Evolutionary conservation across 2,329 filamentous ascomycete genomes (phyloP).

Genomic region (Coniochaeta sp.): DNA sequence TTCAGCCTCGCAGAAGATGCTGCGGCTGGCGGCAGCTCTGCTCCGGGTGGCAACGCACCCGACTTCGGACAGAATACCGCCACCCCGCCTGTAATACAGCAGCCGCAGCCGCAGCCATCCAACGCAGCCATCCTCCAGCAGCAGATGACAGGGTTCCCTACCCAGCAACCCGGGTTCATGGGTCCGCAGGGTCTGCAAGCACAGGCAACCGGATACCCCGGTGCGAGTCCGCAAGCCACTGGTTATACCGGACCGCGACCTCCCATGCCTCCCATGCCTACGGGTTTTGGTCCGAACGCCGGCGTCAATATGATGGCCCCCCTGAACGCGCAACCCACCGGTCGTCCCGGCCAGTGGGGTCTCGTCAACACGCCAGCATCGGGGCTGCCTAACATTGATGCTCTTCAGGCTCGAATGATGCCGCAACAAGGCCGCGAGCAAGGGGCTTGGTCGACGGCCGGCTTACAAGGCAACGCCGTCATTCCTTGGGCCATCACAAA

Average conservation of each 20-base stretch:
- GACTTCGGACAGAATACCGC: constrained; percentile 53
- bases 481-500: constrained; percentile 99
- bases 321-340: constrained; percentile 90
- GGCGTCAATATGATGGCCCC: constrained; percentile 48
- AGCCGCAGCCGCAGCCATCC: constrained; percentile 67
- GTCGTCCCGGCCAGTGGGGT: constrained; percentile 93
- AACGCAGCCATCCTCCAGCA: constrained; percentile 58
- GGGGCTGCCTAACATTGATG: constrained; percentile 89
- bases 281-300: constrained; percentile 44
- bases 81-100: constrained; percentile 51
- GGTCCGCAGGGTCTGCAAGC: constrained; percentile 55
- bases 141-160: constrained; percentile 63
- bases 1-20: constrained; percentile 80
- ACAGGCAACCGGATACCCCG: constrained; percentile 65
- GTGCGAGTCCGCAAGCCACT: constrained; percentile 63
- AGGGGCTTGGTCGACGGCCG: constrained; percentile 74
- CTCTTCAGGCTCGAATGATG: constrained; percentile 92
- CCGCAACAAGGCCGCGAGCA: constrained; percentile 87
- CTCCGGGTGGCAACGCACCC: constrained; percentile 54
- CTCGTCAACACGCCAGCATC: constrained; percentile 87
- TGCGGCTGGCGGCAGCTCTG: constrained; percentile 39
- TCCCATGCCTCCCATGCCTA: constrained; percentile 75
- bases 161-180: constrained; percentile 50
- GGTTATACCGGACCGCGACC: constrained; percentile 77
- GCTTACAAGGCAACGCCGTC: constrained; percentile 85